Percentiles rank a stretch among this genome's conserved stretches.
Evolutionary conservation across 192 early-diverging fungal species (phyloP).

Genomic region (Lunasporangiospora selenospora): DNA sequence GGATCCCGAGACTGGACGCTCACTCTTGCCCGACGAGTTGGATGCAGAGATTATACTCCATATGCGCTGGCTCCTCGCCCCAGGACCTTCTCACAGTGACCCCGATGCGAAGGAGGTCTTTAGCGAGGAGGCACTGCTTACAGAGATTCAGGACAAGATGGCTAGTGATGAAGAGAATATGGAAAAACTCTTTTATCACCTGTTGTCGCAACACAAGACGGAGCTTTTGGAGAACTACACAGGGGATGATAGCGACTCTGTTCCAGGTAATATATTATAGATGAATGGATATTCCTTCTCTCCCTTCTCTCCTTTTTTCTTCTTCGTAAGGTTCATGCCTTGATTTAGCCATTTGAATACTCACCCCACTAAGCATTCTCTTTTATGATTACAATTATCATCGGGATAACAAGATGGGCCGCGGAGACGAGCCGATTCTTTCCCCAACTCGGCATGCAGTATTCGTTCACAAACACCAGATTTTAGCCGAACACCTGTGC

Average conservation of each 20-base stretch:
- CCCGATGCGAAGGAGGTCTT: conserved; percentile 43
- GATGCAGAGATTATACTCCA: conserved; percentile 38
- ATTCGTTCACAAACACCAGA: conserved; percentile 31
- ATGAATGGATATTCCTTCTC: not conserved
- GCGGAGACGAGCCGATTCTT: conserved; percentile 34
- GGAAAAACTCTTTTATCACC: conserved; percentile 40
- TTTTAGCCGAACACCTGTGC: conserved; percentile 14
- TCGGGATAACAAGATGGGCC: conserved; percentile 14
- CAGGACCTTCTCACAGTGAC: conserved; percentile 38
- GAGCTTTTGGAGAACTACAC: conserved; percentile 35
- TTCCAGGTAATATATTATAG: conserved; percentile 25
- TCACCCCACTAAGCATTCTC: not conserved
- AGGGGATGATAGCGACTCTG: conserved; percentile 25
- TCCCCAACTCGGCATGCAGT: conserved; percentile 32
- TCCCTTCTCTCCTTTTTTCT: not conserved
- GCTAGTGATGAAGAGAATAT: conserved; percentile 36
- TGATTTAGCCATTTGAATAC: too few species aligned
- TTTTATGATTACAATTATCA: not conserved
- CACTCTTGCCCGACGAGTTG: conserved; percentile 12
- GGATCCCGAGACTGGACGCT: conserved; percentile 8
- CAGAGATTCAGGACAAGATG: conserved; percentile 44
- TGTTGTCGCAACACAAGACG: conserved; percentile 38
- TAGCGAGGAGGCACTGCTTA: conserved; percentile 38
- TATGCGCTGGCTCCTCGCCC: conserved; percentile 47
- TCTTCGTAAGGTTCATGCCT: not conserved